These are phyloP conservation scores for Starmerella apicola DNA, from an alignment of 805 yeast species.

Conservation along the genomic window DNA sequence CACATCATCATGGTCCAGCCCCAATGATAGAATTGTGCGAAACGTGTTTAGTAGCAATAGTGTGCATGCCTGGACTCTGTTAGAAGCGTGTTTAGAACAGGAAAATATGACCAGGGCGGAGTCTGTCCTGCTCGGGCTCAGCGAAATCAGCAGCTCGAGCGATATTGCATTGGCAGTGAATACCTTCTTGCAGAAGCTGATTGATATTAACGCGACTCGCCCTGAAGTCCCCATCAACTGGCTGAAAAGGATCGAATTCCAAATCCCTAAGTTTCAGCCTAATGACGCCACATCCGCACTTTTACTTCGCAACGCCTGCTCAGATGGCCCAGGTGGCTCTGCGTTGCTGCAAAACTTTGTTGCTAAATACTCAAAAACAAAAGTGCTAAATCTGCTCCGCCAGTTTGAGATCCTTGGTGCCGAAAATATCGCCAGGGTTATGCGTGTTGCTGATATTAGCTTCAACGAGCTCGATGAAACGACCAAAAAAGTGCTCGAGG, in stretches of 20 bases:
- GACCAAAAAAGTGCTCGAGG: constrained; percentile 5
- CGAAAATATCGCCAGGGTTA: constrained; percentile 31
- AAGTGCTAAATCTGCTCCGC: constrained; percentile 26
- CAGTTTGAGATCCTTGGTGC: constrained; percentile 45
- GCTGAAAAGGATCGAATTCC: constrained; percentile 27
- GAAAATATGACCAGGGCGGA: constrained; percentile 59
- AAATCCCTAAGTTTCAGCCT: constrained; percentile 29
- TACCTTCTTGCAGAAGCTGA: constrained; percentile 39
- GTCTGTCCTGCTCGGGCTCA: constrained; percentile 49
- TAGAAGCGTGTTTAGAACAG: constrained; percentile 65
- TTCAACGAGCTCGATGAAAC: constrained; percentile 4
- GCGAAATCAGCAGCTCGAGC: constrained; percentile 34
- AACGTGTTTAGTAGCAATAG: constrained; percentile 39
- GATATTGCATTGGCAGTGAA: constrained; percentile 57
- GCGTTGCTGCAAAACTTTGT: constrained; percentile 19
- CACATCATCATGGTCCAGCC: constrained; percentile 26
- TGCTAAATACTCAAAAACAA: constrained; percentile 19
- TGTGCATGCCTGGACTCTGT: constrained; percentile 58
- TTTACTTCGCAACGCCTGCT: constrained; percentile 36
- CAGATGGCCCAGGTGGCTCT: constrained; percentile 12
- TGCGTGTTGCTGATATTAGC: constrained; percentile 22
- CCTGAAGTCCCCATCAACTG: constrained; percentile 35
- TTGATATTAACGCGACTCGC: constrained; percentile 32
- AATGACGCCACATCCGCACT: constrained; percentile 53
- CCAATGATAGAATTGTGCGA: constrained; percentile 23